A percentile compares a stretch with the other conserved stretches of the same genome.
Conservation (phyloP, 2,329 filamentous ascomycete species). For the Lasiodiplodia gonubiensis region DNA sequence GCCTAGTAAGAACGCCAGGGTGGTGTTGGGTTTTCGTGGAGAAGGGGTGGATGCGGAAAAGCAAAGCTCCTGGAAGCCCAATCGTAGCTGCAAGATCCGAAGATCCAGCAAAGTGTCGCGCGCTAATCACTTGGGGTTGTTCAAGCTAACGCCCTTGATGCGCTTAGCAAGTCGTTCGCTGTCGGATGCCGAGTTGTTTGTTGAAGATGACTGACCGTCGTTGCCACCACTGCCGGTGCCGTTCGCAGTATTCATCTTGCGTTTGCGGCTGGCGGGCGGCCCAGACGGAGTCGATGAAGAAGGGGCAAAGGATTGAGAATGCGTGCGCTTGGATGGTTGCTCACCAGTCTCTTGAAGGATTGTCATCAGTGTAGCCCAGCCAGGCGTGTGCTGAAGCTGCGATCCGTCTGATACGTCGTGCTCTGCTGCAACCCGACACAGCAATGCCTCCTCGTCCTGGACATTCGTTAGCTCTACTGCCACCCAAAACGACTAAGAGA, state of each 20-base stretch:
- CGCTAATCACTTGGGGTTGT: slow-evolving; percentile 24
- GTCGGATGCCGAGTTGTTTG: slow-evolving; percentile 45
- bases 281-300: slow-evolving; percentile 23
- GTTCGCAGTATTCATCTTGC: slow-evolving; percentile 17
- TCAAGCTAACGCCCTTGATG: slow-evolving; percentile 66
- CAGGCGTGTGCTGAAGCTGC: slow-evolving; percentile 82
- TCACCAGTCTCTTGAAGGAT: slow-evolving; percentile 93
- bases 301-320: slow-evolving; percentile 30
- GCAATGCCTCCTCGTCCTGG: slow-evolving; percentile 85
- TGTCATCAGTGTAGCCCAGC: slow-evolving; percentile 91
- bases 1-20: neutral
- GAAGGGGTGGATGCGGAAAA: neutral
- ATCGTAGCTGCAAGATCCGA: neutral
- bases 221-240: slow-evolving; percentile 13
- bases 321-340: slow-evolving; percentile 78
- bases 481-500: neutral
- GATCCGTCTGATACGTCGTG: slow-evolving; percentile 82
- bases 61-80: neutral
- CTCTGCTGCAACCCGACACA: slow-evolving; percentile 82
- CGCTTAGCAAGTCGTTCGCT: slow-evolving; percentile 68
- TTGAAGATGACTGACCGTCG: slow-evolving; percentile 21
- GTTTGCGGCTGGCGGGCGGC: slow-evolving; percentile 35
- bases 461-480: slow-evolving; percentile 29
- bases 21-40: neutral
- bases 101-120: neutral